Percentiles rank a stretch among this genome's conserved stretches.
Evolutionary conservation across 305 asterid species (phyloP).

Genomic region (Rubia peregrina): DNA sequence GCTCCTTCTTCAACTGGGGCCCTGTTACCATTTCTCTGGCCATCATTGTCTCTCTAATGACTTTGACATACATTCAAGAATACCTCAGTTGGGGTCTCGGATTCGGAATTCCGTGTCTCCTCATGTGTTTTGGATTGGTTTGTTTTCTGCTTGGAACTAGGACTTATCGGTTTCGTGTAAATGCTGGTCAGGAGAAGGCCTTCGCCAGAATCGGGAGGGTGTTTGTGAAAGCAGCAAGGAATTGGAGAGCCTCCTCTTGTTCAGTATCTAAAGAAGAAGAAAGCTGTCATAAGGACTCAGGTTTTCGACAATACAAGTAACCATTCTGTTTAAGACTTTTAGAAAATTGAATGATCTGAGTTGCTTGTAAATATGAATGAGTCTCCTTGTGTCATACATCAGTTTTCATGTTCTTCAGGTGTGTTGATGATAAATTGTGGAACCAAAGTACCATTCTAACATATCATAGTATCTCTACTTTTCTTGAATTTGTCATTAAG

Average conservation of each 20-base stretch:
- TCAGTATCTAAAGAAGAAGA: not conserved
- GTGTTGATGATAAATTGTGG: not conserved
- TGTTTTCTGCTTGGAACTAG: slow-evolving; percentile 22
- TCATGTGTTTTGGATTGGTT: not conserved
- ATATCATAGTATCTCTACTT: not conserved
- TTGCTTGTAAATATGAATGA: not conserved
- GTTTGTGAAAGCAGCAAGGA: slow-evolving; percentile 18
- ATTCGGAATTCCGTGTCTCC: slow-evolving; percentile 1
- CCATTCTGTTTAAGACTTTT: not conserved
- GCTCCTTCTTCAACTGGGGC: slow-evolving; percentile 23
- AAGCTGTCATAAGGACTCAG: not conserved
- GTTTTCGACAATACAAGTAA: not conserved
- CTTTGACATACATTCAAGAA: slow-evolving; percentile 38
- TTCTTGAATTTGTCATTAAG: slow-evolving; percentile 9
- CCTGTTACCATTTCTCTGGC: slow-evolving; percentile 25
- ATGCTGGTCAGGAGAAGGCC: slow-evolving; percentile 8
- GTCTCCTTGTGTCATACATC: not conserved
- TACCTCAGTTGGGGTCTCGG: slow-evolving; percentile 55
- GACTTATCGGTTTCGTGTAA: slow-evolving; percentile 19
- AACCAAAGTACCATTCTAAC: not conserved
- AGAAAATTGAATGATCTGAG: not conserved
- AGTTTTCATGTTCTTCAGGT: not conserved
- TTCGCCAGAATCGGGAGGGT: slow-evolving; percentile 9
- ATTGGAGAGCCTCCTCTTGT: slow-evolving; percentile 12
- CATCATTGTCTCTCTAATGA: slow-evolving; percentile 20